phyloP scores from a whole-genome alignment of 768 basidiomycete genomes.

The Amanita pseudoporphyria region DNA sequence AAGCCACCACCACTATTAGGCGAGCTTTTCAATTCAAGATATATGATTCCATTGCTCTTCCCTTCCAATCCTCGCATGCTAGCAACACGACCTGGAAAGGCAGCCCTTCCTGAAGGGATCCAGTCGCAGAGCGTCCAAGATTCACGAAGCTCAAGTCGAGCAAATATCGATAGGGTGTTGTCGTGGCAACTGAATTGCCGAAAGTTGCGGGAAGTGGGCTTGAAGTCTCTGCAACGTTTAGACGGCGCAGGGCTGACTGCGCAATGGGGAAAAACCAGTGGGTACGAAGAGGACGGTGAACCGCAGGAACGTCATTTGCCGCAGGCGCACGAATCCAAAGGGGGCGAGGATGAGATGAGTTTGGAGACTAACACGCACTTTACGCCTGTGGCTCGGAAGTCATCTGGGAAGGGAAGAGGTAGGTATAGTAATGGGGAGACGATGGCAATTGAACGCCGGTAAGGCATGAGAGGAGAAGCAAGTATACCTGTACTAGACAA shows the following conservation, averaged over 20 bases:
- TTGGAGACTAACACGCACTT: constrained; percentile 31
- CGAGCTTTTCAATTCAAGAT: constrained; percentile 85
- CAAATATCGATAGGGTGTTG: constrained; percentile 28
- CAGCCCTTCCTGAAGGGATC: constrained; percentile 23
- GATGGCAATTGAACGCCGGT: constrained; percentile 22
- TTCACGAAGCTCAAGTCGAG: constrained; percentile 28
- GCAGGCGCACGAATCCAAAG: constrained; percentile 19
- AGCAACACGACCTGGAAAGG: constrained; percentile 53
- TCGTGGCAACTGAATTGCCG: constrained; percentile 51
- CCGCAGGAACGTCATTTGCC: constrained; percentile 18
- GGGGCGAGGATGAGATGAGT: constrained; percentile 25
- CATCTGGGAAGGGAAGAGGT: constrained; percentile 47
- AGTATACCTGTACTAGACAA: not conserved
- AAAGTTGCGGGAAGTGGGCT: constrained; percentile 50
- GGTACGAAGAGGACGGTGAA: constrained; percentile 35
- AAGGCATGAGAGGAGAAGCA: not conserved
- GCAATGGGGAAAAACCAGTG: constrained; percentile 33
- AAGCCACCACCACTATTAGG: constrained; percentile 76
- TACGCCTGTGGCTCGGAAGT: constrained; percentile 61
- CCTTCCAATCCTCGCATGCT: constrained; percentile 76
- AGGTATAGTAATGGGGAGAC: constrained; percentile 38
- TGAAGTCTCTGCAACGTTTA: constrained; percentile 57
- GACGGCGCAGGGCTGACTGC: constrained; percentile 54
- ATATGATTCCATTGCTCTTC: constrained; percentile 84
- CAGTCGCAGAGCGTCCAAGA: constrained; percentile 17